These are phyloP conservation scores for Zoysia japonica DNA, from an alignment of 176 grass and related monocot genomes.

Conservation along the genomic window DNA sequence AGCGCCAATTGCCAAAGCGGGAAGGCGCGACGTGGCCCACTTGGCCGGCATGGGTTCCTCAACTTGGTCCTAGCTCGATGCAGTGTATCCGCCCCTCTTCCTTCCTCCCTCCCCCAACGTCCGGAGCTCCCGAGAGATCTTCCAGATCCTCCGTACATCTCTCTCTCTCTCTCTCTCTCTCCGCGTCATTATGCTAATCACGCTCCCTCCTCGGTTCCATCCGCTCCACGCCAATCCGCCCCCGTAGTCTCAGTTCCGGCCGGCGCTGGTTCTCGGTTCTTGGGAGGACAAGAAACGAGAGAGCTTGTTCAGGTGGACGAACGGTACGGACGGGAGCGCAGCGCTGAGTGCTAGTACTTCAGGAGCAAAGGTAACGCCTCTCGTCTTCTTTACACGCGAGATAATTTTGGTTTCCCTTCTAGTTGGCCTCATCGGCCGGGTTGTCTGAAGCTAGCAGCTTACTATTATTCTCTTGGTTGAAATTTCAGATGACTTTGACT, in stretches of 20 bases:
- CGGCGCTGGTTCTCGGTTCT: neutral
- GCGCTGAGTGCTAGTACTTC: conserved; percentile 13
- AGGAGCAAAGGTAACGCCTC: conserved; percentile 33
- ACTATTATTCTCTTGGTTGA: too few species aligned
- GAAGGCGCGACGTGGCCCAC: neutral
- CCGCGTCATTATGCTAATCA: conserved; percentile 41
- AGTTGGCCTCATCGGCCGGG: too few species aligned
- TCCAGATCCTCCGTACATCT: conserved; percentile 4
- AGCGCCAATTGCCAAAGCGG: conserved; percentile 9
- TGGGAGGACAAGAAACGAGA: neutral
- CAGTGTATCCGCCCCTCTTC: conserved; percentile 31
- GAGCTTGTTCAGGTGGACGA: neutral
- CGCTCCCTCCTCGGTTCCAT: neutral
- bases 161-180: conserved; percentile 14
- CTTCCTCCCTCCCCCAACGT: neutral
- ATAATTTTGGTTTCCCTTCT: neutral
- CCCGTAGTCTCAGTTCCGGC: too few species aligned
- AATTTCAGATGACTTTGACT: too few species aligned
- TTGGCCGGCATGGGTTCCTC: conserved; percentile 20
- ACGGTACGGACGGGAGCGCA: neutral
- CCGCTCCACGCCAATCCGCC: neutral
- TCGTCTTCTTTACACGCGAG: neutral
- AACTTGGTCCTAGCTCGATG: conserved; percentile 44
- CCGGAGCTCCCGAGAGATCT: conserved; percentile 15
- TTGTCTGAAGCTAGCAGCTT: too few species aligned